Base-by-base conservation (phyloP, 2,329 filamentous ascomycete genomes). In the Monosporascus sp. region DNA sequence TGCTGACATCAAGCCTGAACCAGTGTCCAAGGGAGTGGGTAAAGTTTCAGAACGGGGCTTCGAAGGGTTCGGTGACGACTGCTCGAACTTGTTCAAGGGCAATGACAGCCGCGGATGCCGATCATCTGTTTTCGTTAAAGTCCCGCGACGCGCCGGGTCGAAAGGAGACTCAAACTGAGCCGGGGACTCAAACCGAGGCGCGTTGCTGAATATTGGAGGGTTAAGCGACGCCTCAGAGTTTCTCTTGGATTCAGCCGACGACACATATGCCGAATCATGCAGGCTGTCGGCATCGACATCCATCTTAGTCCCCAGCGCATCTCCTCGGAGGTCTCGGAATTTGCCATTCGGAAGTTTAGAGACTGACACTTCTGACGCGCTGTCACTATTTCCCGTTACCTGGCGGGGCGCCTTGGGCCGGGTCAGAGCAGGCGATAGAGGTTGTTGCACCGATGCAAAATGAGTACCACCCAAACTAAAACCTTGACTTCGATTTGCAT, bases 81-180 rank as follows among this genome's bases (percentile, higher is more conserved):
- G 73, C 43, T 78, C 75, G 47, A 67, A 59, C 61, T 68, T 75
- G 56, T 75, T 77, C 41, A 77, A 71, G 40, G 78, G 76, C 7
- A 85, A 56, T 2, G 82, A 85, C 46, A 85, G 65, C 24, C 80
- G 75, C 1, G 78, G 77, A 55, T 84, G 78, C 17, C 76, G 72
- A 50, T 80, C 78, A 45, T 81, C 76, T 6, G 74, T 64, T 45
- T 69, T 72, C n/a, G 72, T 72, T 51, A 76, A 50, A 3, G 61
- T 65, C 3, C 68, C 66, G 20, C 67, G 66, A 19, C 60, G 62
- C 14, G 64, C 48, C 5, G 63, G 56, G 40, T 71, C 66, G 40
- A 71, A 69, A 1, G 71, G 60, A 22, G 68, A 68, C 16, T 68
- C 68, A 37, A 55, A 55, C 41, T 65, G 63, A 26, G 69, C 68